A percentile compares a stretch with the other conserved stretches of the same genome.
These are phyloP conservation scores for Aureobasidium pullulans DNA, from an alignment of 2,329 filamentous ascomycete species.

Conservation along the genomic window DNA sequence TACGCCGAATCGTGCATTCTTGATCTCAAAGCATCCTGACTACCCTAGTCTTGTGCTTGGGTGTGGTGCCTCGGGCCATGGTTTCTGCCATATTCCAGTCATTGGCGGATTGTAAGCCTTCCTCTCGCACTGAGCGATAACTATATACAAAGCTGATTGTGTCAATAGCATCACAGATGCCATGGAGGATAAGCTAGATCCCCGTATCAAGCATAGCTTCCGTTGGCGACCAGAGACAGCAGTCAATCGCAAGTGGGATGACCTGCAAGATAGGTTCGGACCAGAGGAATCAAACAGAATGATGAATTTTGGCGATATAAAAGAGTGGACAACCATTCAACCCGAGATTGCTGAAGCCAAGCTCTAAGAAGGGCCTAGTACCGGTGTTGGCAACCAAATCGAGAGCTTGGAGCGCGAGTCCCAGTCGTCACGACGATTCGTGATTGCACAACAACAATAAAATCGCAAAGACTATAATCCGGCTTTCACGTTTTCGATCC, in stretches of 20 bases:
- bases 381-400: no score
- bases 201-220: slow-evolving; percentile 36
- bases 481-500: no score
- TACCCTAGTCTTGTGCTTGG: slow-evolving; percentile 40
- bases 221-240: slow-evolving; percentile 48
- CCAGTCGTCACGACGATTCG: no score
- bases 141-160: slow-evolving; percentile 42
- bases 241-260: slow-evolving; percentile 38
- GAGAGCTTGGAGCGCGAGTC: no score
- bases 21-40: slow-evolving; percentile 45
- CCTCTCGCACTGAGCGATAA: slow-evolving; percentile 45
- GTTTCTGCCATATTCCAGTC: slow-evolving; percentile 46
- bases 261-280: slow-evolving; percentile 19
- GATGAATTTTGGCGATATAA: slow-evolving; percentile 10
- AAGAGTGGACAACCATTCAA: slow-evolving; percentile 8
- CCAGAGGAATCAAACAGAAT: slow-evolving; percentile 27
- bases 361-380: background rate
- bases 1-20: slow-evolving; percentile 47
- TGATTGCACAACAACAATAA: no score
- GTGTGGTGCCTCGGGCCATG: slow-evolving; percentile 46
- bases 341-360: slow-evolving; percentile 3
- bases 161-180: slow-evolving; percentile 43
- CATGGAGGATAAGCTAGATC: slow-evolving; percentile 40
- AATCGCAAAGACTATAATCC: no score
- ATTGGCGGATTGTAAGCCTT: slow-evolving; percentile 42